Conservation (phyloP, 176 grass and related monocot species). For the Paspalum notatum region DNA sequence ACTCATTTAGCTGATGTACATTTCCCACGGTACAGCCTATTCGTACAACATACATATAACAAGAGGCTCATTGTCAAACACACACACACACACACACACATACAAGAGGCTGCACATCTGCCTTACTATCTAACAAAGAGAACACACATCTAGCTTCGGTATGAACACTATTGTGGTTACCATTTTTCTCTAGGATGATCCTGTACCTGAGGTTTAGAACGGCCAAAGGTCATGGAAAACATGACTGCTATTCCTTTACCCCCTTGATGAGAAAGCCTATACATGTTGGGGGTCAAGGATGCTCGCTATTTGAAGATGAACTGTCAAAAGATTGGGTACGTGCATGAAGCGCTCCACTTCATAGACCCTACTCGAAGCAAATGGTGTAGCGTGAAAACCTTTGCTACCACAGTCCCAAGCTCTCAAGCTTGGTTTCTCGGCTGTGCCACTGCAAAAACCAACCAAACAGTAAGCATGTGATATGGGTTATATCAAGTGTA, state of each 20-base stretch:
- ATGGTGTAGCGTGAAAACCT: neutral
- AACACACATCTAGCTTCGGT: neutral
- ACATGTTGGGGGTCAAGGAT: neutral
- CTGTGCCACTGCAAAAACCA: conserved; percentile 6
- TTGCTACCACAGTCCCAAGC: neutral
- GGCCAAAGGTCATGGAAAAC: neutral
- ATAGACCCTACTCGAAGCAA: neutral
- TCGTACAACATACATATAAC: conserved; percentile 3
- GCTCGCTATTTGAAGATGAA: neutral
- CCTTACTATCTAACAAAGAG: neutral
- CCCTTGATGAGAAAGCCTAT: neutral
- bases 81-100: neutral
- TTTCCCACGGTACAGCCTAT: neutral
- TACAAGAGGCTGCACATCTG: conserved; percentile 6
- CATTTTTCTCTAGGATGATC: conserved; percentile 15
- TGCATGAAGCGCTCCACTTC: neutral
- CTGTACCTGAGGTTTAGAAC: neutral
- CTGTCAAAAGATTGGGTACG: neutral
- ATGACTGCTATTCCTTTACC: neutral
- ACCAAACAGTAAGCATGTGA: neutral
- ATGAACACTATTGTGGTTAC: neutral
- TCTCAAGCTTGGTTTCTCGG: neutral
- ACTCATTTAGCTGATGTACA: neutral
- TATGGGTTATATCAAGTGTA: too few relatives aligned
- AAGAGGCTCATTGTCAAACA: too few relatives aligned